Base-by-base conservation (phyloP, 2,329 filamentous ascomycete species). In the Pleomassaria siparia region DNA sequence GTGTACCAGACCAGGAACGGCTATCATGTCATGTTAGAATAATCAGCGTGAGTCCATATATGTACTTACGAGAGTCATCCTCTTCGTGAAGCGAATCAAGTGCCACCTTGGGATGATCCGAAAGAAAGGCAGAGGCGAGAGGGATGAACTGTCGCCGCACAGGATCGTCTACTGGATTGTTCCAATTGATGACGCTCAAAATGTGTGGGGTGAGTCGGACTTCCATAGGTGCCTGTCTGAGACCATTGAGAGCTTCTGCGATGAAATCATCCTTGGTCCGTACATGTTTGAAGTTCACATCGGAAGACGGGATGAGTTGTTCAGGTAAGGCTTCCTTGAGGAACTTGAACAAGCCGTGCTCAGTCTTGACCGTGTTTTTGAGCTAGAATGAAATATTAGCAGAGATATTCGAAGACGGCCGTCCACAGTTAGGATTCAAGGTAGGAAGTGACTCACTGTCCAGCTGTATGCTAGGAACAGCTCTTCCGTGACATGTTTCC, bases 91-190 rank as follows among this genome's bases (percentile, higher is more conserved):
- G 67, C 0, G 82, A 83, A 60, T 86, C 83, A 3, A 84, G 59
- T 0, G 68, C 70, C n/a, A 81, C 56, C 43, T 74, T 73, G 0
- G 78, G 76, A 55, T 85, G 82, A 51, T 86, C 80, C 0, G 74
- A 69, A 9, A 77, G 53, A 56, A 82, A 75, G 2, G 72, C 62
- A 2, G 82, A 83, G 48, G 73, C 74, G 43, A 83, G 66, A 0
- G 82, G 82, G 3, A 86, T 69, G 55, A 84, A 86, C 53, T 87
- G 83, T 7, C 76, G 74, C 30, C 82, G 76, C 18, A 86, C 72
- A 1, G 83, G 82, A 49, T 85, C 82, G 39, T 80, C 74, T 1
- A 82, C 71, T 5, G 83, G 80, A 47, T 82, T 74, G 1, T 63
- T 58, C 83, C 83, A 86, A 58, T 86, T 71, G 46, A 84, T 77